These are phyloP conservation scores for Auriscalpium vulgare DNA, from an alignment of 768 basidiomycete species.

Conservation along the genomic window DNA sequence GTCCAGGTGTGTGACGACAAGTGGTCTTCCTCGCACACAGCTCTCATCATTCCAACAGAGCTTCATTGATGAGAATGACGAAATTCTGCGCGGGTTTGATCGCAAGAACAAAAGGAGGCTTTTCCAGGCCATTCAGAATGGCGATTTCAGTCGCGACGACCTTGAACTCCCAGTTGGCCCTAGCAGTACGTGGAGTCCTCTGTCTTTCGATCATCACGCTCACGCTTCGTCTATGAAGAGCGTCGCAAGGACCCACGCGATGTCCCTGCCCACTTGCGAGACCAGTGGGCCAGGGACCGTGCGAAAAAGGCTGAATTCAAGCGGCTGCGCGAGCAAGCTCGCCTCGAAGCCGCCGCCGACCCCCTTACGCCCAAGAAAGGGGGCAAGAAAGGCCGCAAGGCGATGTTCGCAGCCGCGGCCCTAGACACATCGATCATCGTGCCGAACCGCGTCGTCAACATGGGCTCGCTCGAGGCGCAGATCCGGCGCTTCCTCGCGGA, in stretches of 20 bases:
- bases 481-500: conserved; percentile 65
- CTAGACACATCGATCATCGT: conserved; percentile 37
- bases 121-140: conserved; percentile 55
- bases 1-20: conserved; percentile 10
- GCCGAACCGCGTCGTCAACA: conserved; percentile 49
- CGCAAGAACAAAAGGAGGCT: conserved; percentile 45
- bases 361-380: conserved; percentile 54
- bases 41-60: conserved; percentile 1
- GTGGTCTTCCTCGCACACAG: conserved; percentile 3
- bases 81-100: conserved; percentile 35
- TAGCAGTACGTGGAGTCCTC: conserved; percentile 38
- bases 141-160: conserved; percentile 31
- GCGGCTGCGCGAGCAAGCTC: conserved; percentile 47
- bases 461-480: conserved; percentile 59
- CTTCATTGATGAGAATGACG: conserved; percentile 47
- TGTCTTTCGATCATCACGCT: background rate
- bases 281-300: conserved; percentile 77
- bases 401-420: conserved; percentile 49
- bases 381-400: conserved; percentile 62
- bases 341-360: conserved; percentile 51
- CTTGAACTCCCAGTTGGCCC: conserved; percentile 27
- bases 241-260: conserved; percentile 39
- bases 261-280: conserved; percentile 50
- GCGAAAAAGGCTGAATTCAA: conserved; percentile 76
- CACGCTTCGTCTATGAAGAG: conserved; percentile 18